Conservation (phyloP, 257 asterid genomes). For the Primulina huaijiensis region DNA sequence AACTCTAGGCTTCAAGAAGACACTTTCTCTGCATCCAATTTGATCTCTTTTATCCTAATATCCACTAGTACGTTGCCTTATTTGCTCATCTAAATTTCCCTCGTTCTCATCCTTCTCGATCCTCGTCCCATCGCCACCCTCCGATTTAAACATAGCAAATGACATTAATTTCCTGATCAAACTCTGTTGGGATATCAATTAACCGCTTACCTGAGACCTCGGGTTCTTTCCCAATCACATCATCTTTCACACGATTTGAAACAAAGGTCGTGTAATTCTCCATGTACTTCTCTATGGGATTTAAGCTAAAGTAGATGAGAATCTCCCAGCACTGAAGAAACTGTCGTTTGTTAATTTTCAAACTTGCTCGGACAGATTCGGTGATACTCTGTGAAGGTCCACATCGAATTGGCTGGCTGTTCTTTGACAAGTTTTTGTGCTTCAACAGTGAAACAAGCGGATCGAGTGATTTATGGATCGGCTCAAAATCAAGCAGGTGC, state of each 20-base stretch:
- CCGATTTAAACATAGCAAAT: constrained; percentile 73
- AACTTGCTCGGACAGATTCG: constrained; percentile 58
- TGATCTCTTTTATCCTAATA: constrained; percentile 68
- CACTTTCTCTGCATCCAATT: constrained; percentile 58
- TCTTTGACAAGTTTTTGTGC: constrained; percentile 54
- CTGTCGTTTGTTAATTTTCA: constrained; percentile 86
- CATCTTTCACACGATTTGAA: constrained; percentile 59
- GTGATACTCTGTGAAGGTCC: constrained; percentile 48
- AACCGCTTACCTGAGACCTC: constrained; percentile 62
- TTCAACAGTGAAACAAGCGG: constrained; percentile 47
- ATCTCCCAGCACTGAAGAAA: constrained; percentile 93
- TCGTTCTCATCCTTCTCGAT: constrained; percentile 47
- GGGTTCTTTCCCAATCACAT: constrained; percentile 71
- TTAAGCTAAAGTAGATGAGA: constrained; percentile 65
- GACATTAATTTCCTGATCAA: constrained; percentile 67
- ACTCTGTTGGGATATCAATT: constrained; percentile 66
- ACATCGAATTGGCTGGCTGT: constrained; percentile 37
- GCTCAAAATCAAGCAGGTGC: constrained; percentile 62
- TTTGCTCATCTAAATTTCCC: constrained; percentile 56
- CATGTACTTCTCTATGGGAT: constrained; percentile 46
- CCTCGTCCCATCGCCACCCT: constrained; percentile 34
- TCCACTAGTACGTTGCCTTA: constrained; percentile 66
- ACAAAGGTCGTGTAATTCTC: constrained; percentile 52
- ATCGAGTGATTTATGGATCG: constrained; percentile 50
- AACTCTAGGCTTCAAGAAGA: constrained; percentile 26